phyloP scores from a whole-genome alignment of 352 stramenopile genomes.

The Pelagophyceae sp. region DNA sequence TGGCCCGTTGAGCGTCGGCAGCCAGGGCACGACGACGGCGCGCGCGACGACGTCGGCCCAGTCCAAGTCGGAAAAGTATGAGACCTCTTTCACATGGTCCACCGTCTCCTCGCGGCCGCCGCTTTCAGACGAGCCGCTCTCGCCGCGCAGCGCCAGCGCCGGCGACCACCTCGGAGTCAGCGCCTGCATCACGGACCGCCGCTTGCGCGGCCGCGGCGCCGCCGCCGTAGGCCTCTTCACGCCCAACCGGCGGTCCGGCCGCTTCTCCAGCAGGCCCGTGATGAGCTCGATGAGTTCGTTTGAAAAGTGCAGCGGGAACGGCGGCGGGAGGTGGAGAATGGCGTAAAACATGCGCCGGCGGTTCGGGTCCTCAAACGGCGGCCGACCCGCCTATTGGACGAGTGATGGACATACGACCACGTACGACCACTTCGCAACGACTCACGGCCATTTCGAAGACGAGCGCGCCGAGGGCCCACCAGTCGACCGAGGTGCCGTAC shows the following conservation, averaged over 20 bases:
- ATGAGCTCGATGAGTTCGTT: conserved; percentile 12
- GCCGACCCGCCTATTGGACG: conserved; percentile 9
- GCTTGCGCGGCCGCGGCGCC: background rate
- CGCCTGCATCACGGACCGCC: too few relatives aligned
- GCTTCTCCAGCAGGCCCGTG: conserved; percentile 8
- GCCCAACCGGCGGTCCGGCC: conserved; percentile 4
- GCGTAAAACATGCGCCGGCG: conserved; percentile 20
- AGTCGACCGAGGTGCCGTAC: conserved; percentile 53
- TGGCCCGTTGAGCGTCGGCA: background rate
- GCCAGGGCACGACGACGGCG: background rate
- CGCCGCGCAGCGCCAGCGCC: too few relatives aligned
- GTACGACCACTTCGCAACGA: too few relatives aligned
- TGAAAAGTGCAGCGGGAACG: conserved; percentile 8
- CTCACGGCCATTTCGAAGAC: conserved; percentile 57
- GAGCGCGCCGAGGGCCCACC: conserved; percentile 67
- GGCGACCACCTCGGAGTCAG: too few relatives aligned
- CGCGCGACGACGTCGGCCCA: background rate
- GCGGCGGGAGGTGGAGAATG: conserved; percentile 13
- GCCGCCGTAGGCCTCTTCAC: background rate
- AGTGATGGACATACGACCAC: too few relatives aligned
- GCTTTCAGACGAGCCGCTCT: background rate
- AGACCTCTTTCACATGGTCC: background rate
- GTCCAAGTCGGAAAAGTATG: background rate
- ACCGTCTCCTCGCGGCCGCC: background rate
- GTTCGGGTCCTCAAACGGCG: conserved; percentile 16